Evolutionary conservation across 2,329 filamentous ascomycete genomes (phyloP).

Genomic region (Stemphylium vesicarium): DNA sequence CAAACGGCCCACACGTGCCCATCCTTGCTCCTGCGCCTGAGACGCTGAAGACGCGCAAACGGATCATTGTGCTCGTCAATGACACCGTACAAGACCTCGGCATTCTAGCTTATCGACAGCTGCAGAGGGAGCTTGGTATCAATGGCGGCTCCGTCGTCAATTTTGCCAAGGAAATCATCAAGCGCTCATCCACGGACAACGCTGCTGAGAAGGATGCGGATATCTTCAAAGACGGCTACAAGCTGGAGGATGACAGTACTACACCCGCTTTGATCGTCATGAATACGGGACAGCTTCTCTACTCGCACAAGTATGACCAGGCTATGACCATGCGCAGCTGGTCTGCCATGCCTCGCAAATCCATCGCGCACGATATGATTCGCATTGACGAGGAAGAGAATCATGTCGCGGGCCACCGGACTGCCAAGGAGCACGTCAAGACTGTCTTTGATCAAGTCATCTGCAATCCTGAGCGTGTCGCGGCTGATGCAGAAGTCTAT

Average conservation of each 20-base stretch:
- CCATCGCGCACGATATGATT: slow-evolving; percentile 62
- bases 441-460: slow-evolving; percentile 72
- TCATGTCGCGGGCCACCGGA: slow-evolving; percentile 65
- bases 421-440: slow-evolving; percentile 65
- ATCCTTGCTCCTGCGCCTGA: slow-evolving; percentile 66
- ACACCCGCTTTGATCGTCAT: slow-evolving; percentile 72
- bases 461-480: slow-evolving; percentile 51
- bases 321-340: slow-evolving; percentile 67
- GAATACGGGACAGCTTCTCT: slow-evolving; percentile 78
- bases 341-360: slow-evolving; percentile 65
- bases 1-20: slow-evolving; percentile 64
- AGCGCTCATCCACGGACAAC: slow-evolving; percentile 25
- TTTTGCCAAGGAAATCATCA: slow-evolving; percentile 60
- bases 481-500: slow-evolving; percentile 64
- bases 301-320: slow-evolving; percentile 69
- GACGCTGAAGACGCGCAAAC: slow-evolving; percentile 62
- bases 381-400: slow-evolving; percentile 64
- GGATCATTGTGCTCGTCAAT: slow-evolving; percentile 77
- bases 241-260: slow-evolving; percentile 22
- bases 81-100: slow-evolving; percentile 81
- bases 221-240: slow-evolving; percentile 29
- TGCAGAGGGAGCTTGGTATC: slow-evolving; percentile 69
- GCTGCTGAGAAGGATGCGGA: slow-evolving; percentile 14
- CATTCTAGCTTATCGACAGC: slow-evolving; percentile 72
- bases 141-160: slow-evolving; percentile 73